Evolutionary conservation across 2,329 filamentous ascomycete species (phyloP), one percentile per base, ranked within the genome.

Genomic region (Meredithiella fracta): DNA sequence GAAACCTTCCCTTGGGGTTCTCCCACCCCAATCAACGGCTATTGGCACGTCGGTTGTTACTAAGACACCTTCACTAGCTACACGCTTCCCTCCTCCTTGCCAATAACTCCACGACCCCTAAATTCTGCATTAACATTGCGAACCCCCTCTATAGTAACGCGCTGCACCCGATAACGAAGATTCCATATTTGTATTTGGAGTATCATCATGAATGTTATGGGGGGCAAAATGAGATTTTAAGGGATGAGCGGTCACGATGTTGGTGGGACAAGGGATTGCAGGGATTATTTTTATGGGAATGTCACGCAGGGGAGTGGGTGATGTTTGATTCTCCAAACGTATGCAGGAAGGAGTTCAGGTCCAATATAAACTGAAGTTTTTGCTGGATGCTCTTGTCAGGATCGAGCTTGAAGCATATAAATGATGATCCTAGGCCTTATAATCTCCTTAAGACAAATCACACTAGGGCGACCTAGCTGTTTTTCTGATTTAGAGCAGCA

Each of bases 181-280:
- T 62, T 17, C 60, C 61, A 9, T 67, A 65, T 47, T 57, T 64
- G 3, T 65, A 62, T 37, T 40, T 67, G 20, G 65, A 68, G 57
- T 67, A 67, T 58, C 65, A 67, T 44, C 60, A 63, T 54, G 65
- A 67, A 60, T 68, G 65, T 60, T 66, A 67, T 57, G 64, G 62
- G 3, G 65, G 62, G 62, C 58, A 15, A 59, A 26, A 3, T 59
- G 62, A 44, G 52, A 63, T 53, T 64, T 64, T 59, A 52, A 58
- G 42, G 61, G 61, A 51, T 60, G 56, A 20, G 59, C 60, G 4
- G 58, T 64, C 7, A 63, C 62, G 0, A 60, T 62, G 8, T 60
- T 67, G 3, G 59, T 63, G 66, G 65, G 23, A 60, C 59, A 1
- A 62, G 62, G 15, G 66, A 64, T 4, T 68, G 66, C 60, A 67